phyloP scores from a whole-genome alignment of 2,329 filamentous ascomycete genomes.

The Neonectria faginata region DNA sequence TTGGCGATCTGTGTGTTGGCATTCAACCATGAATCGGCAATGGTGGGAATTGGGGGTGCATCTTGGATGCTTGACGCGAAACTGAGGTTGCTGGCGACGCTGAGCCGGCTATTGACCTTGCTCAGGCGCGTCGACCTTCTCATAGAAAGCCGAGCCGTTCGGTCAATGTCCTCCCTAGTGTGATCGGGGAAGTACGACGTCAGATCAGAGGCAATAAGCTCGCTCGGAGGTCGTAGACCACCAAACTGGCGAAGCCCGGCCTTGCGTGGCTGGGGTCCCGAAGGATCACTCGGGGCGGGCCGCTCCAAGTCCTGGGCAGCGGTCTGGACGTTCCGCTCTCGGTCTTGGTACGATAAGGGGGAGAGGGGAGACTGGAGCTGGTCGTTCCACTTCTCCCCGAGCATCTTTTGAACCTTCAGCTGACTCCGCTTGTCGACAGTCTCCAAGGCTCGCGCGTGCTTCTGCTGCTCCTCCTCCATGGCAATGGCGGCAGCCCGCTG shows the following conservation, averaged over 20 bases:
- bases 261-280: slow-evolving; percentile 60
- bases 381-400: slow-evolving; percentile 87
- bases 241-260: slow-evolving; percentile 83
- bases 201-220: slow-evolving; percentile 95
- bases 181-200: slow-evolving; percentile 98
- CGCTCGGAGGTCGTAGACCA: slow-evolving; percentile 91
- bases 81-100: slow-evolving; percentile 93
- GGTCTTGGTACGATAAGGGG: slow-evolving; percentile 78
- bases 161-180: slow-evolving; percentile 92
- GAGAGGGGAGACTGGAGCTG: slow-evolving; percentile 86
- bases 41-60: slow-evolving; percentile 93
- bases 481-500: slow-evolving; percentile 90
- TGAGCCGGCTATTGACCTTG: slow-evolving; percentile 91
- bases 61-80: slow-evolving; percentile 92
- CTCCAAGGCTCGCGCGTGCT: slow-evolving; percentile 72
- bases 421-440: slow-evolving; percentile 81
- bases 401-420: slow-evolving; percentile 87
- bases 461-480: slow-evolving; percentile 84
- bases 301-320: slow-evolving; percentile 69
- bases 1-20: slow-evolving; percentile 54
- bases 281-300: slow-evolving; percentile 61
- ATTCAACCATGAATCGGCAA: slow-evolving; percentile 91
- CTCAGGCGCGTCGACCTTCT: slow-evolving; percentile 90
- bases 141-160: slow-evolving; percentile 92
- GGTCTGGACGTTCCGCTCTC: slow-evolving; percentile 74